Base-by-base conservation (phyloP, 2,329 filamentous ascomycete genomes). In the Endoconidiophora polonica region DNA sequence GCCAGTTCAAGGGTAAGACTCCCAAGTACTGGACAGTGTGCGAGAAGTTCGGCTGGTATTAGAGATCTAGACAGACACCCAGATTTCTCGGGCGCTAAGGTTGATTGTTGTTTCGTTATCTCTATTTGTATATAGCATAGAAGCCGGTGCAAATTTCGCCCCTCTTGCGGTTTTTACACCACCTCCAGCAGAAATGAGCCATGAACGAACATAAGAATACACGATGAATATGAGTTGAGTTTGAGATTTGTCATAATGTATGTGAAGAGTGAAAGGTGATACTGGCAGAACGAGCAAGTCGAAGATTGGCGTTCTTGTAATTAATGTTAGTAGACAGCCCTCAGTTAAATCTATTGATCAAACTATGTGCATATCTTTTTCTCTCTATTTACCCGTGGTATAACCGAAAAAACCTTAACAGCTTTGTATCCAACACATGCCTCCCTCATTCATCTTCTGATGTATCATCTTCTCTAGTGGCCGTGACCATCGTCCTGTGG, bases 21-120 rank as follows among this genome's bases (percentile, higher is more conserved):
- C 44, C 52, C 10, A 64, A 86, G 4, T 76, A 83, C 46, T 90
- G 84, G 83, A 64, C 86, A 46, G 74, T 70, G 10, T 86, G 83
- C 58, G 82, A 88, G 64, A 87, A 86, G 65, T 87, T 76, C 64
- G 81, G 70, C 1, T 90, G 83, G 83, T 86, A 80, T 60, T 88
- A 67, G 56, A 46, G 3, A 20, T 12, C 10, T 24, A 29, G 4
- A 22, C 6, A 18, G 18, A 43, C 43, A 22, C 22, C 41, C 24
- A 24, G 18, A 38, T 5, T 16, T 45, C 46, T 50, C 5, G 2
- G 10, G 23, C 7, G 12, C 40, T 50, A 29, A 33, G 36, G 9
- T 45, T 54, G 40, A 48, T 55, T 55, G 56, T 43, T 16, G 24
- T 44, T 51, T 50, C 44, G 54, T 55, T 58, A 52, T 57, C 55